Percentiles rank a stretch among this genome's conserved stretches.
These are phyloP conservation scores for Scolecobasidium constrictum DNA, from an alignment of 2,329 filamentous ascomycete species.

Conservation along the genomic window DNA sequence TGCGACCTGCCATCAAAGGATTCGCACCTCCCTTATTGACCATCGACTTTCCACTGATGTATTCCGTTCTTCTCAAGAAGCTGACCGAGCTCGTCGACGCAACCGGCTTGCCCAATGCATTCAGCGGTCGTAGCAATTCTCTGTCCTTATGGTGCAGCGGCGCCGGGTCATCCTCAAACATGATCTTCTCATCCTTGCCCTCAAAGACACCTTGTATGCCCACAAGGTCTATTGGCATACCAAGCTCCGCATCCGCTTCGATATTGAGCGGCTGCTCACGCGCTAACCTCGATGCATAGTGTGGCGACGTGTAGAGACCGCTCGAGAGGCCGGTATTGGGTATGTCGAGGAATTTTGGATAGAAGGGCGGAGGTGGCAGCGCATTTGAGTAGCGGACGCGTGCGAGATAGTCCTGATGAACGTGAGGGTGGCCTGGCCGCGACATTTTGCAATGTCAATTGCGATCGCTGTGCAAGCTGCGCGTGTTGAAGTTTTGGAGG, in stretches of 20 bases:
- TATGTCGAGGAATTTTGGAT: constrained; percentile 93
- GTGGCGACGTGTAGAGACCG: constrained; percentile 80
- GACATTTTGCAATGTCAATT: too few relatives aligned
- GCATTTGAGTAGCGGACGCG: constrained; percentile 93
- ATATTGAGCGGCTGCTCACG: constrained; percentile 92
- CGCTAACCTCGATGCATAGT: constrained; percentile 79
- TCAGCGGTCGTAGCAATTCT: constrained; percentile 69
- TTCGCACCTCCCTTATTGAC: constrained; percentile 3
- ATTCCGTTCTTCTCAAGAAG: constrained; percentile 92
- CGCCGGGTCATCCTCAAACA: constrained; percentile 56
- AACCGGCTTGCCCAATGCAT: constrained; percentile 75
- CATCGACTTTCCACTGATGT: constrained; percentile 54
- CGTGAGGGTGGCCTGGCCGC: constrained; percentile 20
- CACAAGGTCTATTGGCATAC: constrained; percentile 92
- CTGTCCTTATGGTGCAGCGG: constrained; percentile 74
- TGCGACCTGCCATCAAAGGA: constrained; percentile 17
- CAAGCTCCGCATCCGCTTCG: constrained; percentile 92
- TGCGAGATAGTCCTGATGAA: constrained; percentile 94
- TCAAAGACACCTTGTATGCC: constrained; percentile 93
- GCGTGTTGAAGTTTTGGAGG: too few relatives aligned
- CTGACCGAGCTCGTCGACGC: constrained; percentile 69
- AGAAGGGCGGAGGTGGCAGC: constrained; percentile 84
- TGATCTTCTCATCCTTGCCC: constrained; percentile 62
- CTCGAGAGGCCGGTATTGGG: constrained; percentile 82
- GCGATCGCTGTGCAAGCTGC: too few relatives aligned